Base-by-base conservation (phyloP, 2,329 filamentous ascomycete genomes). In the Aspergillus melleus region DNA sequence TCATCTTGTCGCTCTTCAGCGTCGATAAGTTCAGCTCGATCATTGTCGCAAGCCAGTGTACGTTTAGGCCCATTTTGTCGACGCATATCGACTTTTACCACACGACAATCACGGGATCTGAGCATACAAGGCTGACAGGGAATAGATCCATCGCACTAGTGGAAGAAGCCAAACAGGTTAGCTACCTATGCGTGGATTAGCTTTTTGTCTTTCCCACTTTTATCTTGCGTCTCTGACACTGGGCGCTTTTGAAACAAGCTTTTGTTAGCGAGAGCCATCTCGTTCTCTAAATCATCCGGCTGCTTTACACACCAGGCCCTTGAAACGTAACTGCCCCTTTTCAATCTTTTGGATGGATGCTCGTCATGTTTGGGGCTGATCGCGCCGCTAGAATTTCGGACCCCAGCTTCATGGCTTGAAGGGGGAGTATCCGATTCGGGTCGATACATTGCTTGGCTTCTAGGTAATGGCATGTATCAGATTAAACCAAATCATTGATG, bases 171-270 rank as follows among this genome's bases (percentile, higher is more conserved):
- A 29, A 29, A 1, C 26, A 29, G 26, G 8, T 29, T 29, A 29
- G 26, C 26, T 29, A 29, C 6, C 26, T 9, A 29, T 9, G 26
- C 26, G 26, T 9, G 26, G 26, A 29, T 1, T 29, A 8, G 2
- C 9, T 29, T 1, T 2, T 12, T 4, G 11, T 14, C n/a, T 9
- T 32, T 42, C 58, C 26, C 60, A 67, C 66, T 52, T 64, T 68
- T 20, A 64, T 62, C 36, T 68, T 68, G 22, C 66, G 57, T n/a
- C 50, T 55, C 22, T 64, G 58, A 12, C 65, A 67, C 24, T 66
- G 60, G 10, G 52, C 55, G 55, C 66, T 68, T 19, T 10, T 10
- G n/a, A 0, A 4, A 11, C 12, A n/a, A 20, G 16, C 8, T 16
- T 24, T 8, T 36, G 6, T 39, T 14, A 55, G 3, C 11, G 9